phyloP scores from a whole-genome alignment of 257 asterid genomes.

The Solanum tarijense region DNA sequence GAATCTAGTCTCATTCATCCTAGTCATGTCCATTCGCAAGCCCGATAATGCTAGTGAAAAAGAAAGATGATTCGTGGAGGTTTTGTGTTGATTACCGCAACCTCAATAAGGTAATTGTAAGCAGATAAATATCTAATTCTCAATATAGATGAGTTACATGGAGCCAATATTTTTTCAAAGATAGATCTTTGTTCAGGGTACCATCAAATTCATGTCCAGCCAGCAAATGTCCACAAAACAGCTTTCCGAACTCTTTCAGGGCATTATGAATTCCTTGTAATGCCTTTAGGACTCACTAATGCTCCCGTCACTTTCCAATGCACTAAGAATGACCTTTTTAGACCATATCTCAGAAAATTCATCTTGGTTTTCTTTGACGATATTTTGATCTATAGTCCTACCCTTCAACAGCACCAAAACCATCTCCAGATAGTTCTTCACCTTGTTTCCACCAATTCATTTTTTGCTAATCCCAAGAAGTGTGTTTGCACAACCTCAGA shows the following conservation, averaged over 20 bases:
- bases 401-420: not conserved
- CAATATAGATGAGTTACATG: not conserved
- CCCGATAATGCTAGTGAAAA: not conserved
- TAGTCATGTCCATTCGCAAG: not conserved
- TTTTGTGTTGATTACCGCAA: not conserved
- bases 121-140: too few relatives aligned
- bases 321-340: not conserved
- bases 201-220: not conserved
- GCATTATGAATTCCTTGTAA: not conserved
- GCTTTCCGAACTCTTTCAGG: not conserved
- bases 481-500: not conserved
- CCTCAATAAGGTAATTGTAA: not conserved
- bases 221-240: not conserved
- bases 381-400: not conserved
- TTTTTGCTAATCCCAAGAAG: not conserved
- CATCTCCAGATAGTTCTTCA: not conserved
- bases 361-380: not conserved
- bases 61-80: not conserved
- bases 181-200: not conserved
- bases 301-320: not conserved
- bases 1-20: not conserved
- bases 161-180: not conserved
- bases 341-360: not conserved
- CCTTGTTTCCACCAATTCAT: not conserved
- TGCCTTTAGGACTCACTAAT: too few relatives aligned